Evolutionary conservation across 768 basidiomycete species (phyloP).

Genomic region (Rhodocollybia butyracea): DNA sequence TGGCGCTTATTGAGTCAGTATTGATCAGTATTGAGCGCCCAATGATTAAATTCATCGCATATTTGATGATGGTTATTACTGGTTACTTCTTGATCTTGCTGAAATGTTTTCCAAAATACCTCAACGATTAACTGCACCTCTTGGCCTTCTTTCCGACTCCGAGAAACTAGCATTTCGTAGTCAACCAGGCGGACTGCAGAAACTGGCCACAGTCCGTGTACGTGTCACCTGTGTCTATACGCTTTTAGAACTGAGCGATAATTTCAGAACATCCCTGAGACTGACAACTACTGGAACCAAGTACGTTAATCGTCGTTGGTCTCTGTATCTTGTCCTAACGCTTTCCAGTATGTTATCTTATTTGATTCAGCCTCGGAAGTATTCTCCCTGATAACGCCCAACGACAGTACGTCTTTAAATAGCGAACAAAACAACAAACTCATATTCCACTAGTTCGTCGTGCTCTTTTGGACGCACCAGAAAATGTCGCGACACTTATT

Average conservation of each 20-base stretch:
- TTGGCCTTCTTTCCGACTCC: constrained; percentile 80
- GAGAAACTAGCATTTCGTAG: constrained; percentile 88
- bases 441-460: constrained; percentile 59
- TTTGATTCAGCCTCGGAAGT: constrained; percentile 92
- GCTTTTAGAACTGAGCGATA: constrained; percentile 6
- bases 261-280: constrained; percentile 65
- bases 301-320: constrained; percentile 34
- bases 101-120: constrained; percentile 70
- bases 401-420: constrained; percentile 62
- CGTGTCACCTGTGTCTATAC: constrained; percentile 23
- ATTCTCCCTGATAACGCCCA: constrained; percentile 82
- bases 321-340: neutral
- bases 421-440: constrained; percentile 10
- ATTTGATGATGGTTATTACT: neutral
- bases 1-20: too few species aligned
- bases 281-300: constrained; percentile 90
- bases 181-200: constrained; percentile 75
- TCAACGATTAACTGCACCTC: constrained; percentile 68
- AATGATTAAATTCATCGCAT: neutral
- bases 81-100: neutral
- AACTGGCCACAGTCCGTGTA: constrained; percentile 72
- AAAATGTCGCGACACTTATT: constrained; percentile 83
- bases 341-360: constrained; percentile 68
- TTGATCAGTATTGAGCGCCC: neutral
- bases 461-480: constrained; percentile 76